Evolutionary conservation across 2,329 filamentous ascomycete species (phyloP).

Genomic region (Penicillium sp.): DNA sequence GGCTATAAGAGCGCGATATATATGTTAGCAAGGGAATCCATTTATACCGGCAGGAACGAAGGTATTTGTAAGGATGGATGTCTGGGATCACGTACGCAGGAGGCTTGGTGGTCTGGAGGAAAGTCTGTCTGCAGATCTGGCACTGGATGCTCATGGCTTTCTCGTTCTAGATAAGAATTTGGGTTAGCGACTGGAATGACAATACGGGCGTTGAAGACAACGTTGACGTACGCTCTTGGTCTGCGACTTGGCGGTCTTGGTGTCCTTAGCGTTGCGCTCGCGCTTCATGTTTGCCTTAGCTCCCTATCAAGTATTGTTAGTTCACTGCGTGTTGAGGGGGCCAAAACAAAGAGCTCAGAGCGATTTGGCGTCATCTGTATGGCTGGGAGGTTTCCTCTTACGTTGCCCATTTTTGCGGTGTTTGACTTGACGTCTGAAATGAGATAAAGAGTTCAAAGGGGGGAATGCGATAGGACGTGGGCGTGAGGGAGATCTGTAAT

Average conservation of each 20-base stretch:
- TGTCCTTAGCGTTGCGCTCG: slow-evolving; percentile 66
- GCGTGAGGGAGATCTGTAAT: slow-evolving; percentile 6
- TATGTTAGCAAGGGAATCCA: slow-evolving; percentile 3
- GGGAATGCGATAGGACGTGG: slow-evolving; percentile 18
- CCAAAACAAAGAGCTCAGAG: not conserved
- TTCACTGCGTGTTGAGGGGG: slow-evolving; percentile 1
- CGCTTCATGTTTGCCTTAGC: slow-evolving; percentile 70
- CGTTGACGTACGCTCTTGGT: slow-evolving; percentile 62
- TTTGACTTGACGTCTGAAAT: slow-evolving; percentile 32
- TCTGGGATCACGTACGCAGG: slow-evolving; percentile 49
- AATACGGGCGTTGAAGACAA: not conserved
- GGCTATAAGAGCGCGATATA: slow-evolving; percentile 23
- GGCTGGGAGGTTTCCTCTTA: slow-evolving; percentile 10
- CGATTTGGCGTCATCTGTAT: not conserved
- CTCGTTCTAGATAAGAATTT: slow-evolving; percentile 56
- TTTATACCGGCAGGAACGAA: not conserved
- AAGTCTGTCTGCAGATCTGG: slow-evolving; percentile 72
- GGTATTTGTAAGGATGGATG: not conserved
- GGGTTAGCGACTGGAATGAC: slow-evolving; percentile 3
- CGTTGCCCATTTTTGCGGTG: slow-evolving; percentile 26
- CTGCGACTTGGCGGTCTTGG: slow-evolving; percentile 61
- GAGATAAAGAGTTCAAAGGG: slow-evolving; percentile 30
- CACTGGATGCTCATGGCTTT: slow-evolving; percentile 75
- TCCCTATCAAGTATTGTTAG: slow-evolving; percentile 41
- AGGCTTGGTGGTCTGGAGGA: slow-evolving; percentile 72